Percentiles rank a stretch among this genome's conserved stretches.
These are phyloP conservation scores for Capillidium heterosporum DNA, from an alignment of 371 early-diverging fungal genomes.

Conservation along the genomic window DNA sequence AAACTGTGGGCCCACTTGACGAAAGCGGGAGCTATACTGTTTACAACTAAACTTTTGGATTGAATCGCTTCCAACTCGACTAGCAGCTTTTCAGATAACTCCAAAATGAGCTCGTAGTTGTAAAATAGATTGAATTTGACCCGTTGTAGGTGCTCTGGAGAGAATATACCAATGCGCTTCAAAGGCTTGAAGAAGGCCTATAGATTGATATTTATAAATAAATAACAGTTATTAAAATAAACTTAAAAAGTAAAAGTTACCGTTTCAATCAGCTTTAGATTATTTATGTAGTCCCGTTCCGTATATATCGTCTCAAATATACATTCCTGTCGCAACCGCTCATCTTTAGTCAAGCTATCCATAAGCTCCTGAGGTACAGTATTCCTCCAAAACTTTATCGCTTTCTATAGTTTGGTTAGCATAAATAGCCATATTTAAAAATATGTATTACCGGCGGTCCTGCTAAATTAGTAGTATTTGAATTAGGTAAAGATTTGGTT, in stretches of 20 bases:
- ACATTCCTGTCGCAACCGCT: conserved; percentile 15
- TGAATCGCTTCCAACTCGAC: not conserved
- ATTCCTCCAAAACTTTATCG: not conserved
- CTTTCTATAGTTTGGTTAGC: too few species aligned
- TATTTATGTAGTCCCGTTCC: conserved; percentile 13
- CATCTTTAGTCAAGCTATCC: conserved; percentile 1
- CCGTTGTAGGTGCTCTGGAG: not conserved
- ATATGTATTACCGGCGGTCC: too few species aligned
- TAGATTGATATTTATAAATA: not conserved
- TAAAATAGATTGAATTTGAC: not conserved
- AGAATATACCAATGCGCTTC: not conserved
- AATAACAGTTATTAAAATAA: not conserved
- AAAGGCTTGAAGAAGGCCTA: not conserved
- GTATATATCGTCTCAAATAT: conserved; percentile 17
- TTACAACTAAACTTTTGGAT: not conserved
- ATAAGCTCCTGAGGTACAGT: not conserved
- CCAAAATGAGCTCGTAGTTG: not conserved
- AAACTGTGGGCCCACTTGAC: not conserved
- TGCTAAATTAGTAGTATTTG: too few species aligned
- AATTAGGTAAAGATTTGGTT: too few species aligned
- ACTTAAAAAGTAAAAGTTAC: conserved; percentile 5
- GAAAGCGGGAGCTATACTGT: not conserved
- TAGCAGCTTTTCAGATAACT: not conserved
- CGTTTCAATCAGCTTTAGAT: conserved; percentile 12
- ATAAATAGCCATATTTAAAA: too few species aligned